These are phyloP conservation scores for Sicyos baderoa DNA, from an alignment of 306 rosid species.

Conservation along the genomic window DNA sequence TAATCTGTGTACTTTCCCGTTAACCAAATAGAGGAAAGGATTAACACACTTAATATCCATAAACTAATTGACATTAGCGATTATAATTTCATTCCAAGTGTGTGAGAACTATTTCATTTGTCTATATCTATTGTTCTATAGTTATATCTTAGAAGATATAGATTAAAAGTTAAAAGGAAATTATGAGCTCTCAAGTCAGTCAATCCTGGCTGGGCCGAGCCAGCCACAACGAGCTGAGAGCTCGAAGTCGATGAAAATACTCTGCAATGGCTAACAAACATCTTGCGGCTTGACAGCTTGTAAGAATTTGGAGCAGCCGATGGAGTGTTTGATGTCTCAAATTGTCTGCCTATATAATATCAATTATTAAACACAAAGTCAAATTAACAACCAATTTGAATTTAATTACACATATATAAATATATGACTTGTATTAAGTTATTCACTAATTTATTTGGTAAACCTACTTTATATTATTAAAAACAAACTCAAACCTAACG, in stretches of 20 bases:
- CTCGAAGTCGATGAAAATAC: conserved; percentile 79
- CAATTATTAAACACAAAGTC: background rate
- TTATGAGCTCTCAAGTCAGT: background rate
- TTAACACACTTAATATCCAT: no score
- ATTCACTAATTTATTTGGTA: no score
- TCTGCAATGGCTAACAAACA: conserved; percentile 75
- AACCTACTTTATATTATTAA: background rate
- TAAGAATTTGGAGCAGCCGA: conserved; percentile 55
- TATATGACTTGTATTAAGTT: no score
- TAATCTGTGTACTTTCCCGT: no score
- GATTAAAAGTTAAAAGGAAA: background rate
- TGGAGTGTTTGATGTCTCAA: conserved; percentile 70
- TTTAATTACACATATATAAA: no score
- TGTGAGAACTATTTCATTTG: background rate
- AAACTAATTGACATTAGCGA: background rate
- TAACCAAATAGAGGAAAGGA: no score
- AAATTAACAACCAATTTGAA: background rate
- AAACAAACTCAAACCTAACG: background rate
- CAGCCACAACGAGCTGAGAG: conserved; percentile 85
- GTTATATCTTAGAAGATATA: background rate
- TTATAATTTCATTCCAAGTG: background rate
- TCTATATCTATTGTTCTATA: conserved; percentile 8
- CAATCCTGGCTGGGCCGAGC: conserved; percentile 72
- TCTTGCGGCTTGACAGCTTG: conserved; percentile 82
- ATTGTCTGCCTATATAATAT: conserved; percentile 75